These are phyloP conservation scores for Vanderwaltozyma tropicalis DNA, from an alignment of 805 yeast genomes.

Conservation along the genomic window DNA sequence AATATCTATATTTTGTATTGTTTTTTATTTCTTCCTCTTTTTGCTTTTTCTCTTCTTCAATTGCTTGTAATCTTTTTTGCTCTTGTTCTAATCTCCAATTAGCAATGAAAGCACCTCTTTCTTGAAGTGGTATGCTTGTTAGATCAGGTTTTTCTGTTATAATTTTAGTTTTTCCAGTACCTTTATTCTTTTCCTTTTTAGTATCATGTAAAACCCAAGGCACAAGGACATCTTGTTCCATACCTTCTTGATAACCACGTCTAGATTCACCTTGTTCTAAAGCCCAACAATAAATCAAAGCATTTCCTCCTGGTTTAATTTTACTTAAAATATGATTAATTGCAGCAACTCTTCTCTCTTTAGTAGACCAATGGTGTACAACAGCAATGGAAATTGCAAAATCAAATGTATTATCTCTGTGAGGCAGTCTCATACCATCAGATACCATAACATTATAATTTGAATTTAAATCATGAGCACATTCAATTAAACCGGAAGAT, in stretches of 20 bases:
- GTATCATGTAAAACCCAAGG: constrained; percentile 79
- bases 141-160: constrained; percentile 20
- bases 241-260: constrained; percentile 84
- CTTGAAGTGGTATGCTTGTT: constrained; percentile 17
- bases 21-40: constrained; percentile 20
- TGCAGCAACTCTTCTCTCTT: constrained; percentile 67
- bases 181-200: constrained; percentile 15
- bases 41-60: constrained; percentile 13
- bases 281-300: constrained; percentile 92
- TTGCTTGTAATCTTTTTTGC: constrained; percentile 12
- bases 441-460: constrained; percentile 55
- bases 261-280: constrained; percentile 80
- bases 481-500: constrained; percentile 55
- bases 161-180: constrained; percentile 1
- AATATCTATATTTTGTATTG: constrained; percentile 68
- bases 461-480: constrained; percentile 40
- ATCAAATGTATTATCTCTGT: constrained; percentile 39
- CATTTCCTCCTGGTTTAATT: constrained; percentile 50
- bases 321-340: constrained; percentile 55
- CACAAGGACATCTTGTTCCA: constrained; percentile 86
- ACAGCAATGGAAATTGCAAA: constrained; percentile 95
- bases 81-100: constrained; percentile 21
- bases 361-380: constrained; percentile 88
- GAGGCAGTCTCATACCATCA: constrained; percentile 68
- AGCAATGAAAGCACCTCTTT: constrained; percentile 19